These are phyloP conservation scores for Starmerella stigmatis DNA, from an alignment of 805 yeast species.

Conservation along the genomic window DNA sequence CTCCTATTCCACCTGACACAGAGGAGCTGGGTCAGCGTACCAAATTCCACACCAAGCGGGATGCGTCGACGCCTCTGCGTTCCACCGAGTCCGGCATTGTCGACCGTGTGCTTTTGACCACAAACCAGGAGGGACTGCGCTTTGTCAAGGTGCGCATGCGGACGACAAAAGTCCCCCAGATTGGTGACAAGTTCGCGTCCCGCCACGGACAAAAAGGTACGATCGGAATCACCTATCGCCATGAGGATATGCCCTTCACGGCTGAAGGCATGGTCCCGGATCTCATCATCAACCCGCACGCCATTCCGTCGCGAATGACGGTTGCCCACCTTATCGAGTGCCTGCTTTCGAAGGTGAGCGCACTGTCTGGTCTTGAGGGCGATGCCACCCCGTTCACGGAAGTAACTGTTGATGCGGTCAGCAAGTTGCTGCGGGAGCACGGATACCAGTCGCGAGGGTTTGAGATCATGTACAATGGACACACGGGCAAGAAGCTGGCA, in stretches of 20 bases:
- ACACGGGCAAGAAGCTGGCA: conserved; percentile 94
- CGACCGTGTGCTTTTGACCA: conserved; percentile 91
- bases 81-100: conserved; percentile 97
- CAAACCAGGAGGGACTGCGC: conserved; percentile 95
- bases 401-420: conserved; percentile 94
- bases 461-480: conserved; percentile 97
- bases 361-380: conserved; percentile 93
- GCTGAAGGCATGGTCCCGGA: conserved; percentile 96
- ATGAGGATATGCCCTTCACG: conserved; percentile 98
- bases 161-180: conserved; percentile 96
- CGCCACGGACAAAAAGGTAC: conserved; percentile 99
- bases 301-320: conserved; percentile 99
- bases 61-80: conserved; percentile 94
- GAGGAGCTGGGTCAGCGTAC: conserved; percentile 98
- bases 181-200: conserved; percentile 98
- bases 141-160: conserved; percentile 98
- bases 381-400: conserved; percentile 99
- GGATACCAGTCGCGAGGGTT: conserved; percentile 98
- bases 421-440: conserved; percentile 81
- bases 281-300: conserved; percentile 95
- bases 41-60: conserved; percentile 95
- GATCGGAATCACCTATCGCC: conserved; percentile 95
- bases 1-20: conserved; percentile 98
- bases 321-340: conserved; percentile 99
- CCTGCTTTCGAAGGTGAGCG: conserved; percentile 86